A percentile compares a stretch with the other conserved stretches of the same genome.
Evolutionary conservation across 352 stramenopile species (phyloP).

Genomic region (Globisporangium cystogenes): DNA sequence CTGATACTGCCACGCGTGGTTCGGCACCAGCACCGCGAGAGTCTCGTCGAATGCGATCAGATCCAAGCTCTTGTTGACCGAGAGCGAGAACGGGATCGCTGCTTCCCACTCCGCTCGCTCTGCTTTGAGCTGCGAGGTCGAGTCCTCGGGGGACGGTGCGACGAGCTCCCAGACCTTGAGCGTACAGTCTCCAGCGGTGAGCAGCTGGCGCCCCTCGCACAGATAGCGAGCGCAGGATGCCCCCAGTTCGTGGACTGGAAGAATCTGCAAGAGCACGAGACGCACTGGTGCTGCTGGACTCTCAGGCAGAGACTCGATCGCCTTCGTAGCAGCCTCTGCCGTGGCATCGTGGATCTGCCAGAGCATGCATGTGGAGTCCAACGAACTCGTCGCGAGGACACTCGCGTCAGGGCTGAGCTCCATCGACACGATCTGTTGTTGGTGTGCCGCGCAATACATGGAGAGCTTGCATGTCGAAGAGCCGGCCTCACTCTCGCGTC

Average conservation of each 20-base stretch:
- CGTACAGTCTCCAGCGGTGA: constrained; percentile 33
- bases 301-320: not conserved
- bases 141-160: not conserved
- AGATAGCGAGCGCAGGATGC: constrained; percentile 26
- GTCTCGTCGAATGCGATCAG: constrained; percentile 40
- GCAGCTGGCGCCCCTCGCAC: constrained; percentile 27
- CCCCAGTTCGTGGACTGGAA: constrained; percentile 38
- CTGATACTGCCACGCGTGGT: constrained; percentile 33
- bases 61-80: constrained; percentile 25
- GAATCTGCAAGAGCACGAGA: constrained; percentile 24
- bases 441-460: constrained; percentile 20
- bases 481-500: not conserved
- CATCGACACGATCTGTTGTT: constrained; percentile 51
- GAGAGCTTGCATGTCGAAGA: too few relatives aligned
- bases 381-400: constrained; percentile 42
- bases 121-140: not conserved
- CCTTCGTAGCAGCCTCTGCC: not conserved
- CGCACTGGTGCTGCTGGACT: not conserved
- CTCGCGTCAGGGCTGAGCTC: constrained; percentile 26
- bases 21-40: constrained; percentile 22
- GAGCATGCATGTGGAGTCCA: constrained; percentile 58
- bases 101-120: constrained; percentile 28
- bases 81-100: constrained; percentile 32
- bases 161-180: constrained; percentile 47
- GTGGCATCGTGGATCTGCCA: constrained; percentile 21